Evolutionary conservation across 2,329 filamentous ascomycete genomes (phyloP).

Genomic region (Sporothrix variecibatus): DNA sequence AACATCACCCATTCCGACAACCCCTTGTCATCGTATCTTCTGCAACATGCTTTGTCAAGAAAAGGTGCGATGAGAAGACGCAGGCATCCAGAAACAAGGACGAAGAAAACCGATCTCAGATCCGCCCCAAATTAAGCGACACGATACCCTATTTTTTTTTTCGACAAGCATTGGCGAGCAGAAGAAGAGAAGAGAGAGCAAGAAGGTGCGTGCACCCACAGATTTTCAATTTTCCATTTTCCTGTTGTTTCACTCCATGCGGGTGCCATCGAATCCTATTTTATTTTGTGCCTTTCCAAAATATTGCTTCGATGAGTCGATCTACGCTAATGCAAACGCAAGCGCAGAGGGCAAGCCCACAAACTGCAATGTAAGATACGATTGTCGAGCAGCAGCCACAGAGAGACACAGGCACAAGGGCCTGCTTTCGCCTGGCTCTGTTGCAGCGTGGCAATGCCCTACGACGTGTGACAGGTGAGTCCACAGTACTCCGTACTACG

Average conservation of each 20-base stretch:
- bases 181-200: neutral
- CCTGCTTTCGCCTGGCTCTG: neutral
- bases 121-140: neutral
- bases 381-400: constrained; percentile 16
- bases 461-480: neutral
- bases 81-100: neutral
- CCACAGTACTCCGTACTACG: neutral
- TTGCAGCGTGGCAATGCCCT: neutral
- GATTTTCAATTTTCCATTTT: neutral
- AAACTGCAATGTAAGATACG: neutral
- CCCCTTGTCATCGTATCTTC: neutral
- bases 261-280: neutral
- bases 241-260: neutral
- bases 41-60: neutral
- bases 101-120: neutral
- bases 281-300: neutral
- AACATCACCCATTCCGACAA: neutral
- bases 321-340: constrained; percentile 14
- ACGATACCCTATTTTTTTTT: neutral
- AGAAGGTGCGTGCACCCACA: neutral
- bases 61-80: neutral
- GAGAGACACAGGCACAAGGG: neutral
- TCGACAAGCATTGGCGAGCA: neutral
- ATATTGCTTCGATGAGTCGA: neutral
- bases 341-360: neutral